Percentiles rank a stretch among this genome's conserved stretches.
These are phyloP conservation scores for Leptographium galeiforme DNA, from an alignment of 2,329 filamentous ascomycete genomes.

Conservation along the genomic window DNA sequence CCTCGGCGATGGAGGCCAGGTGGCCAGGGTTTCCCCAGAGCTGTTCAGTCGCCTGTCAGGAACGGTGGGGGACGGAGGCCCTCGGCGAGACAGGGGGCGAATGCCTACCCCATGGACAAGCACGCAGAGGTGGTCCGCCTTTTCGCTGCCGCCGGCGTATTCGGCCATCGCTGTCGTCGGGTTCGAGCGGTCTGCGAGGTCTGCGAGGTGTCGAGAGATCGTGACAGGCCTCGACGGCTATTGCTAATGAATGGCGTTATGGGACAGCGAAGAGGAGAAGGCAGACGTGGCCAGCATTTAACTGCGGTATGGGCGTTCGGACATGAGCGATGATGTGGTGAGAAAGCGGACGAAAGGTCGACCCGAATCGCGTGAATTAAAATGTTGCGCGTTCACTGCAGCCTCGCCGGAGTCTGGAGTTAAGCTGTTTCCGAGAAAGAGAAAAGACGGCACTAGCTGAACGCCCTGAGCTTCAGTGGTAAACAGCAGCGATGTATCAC, in stretches of 20 bases:
- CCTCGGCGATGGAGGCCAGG: slow-evolving; percentile 53
- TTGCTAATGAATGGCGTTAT: too few relatives aligned
- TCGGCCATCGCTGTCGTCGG: slow-evolving; percentile 21
- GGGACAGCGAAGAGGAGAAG: too few relatives aligned
- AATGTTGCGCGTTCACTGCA: not conserved
- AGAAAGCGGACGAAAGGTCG: not conserved
- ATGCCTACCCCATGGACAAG: slow-evolving; percentile 61
- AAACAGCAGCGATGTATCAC: too few relatives aligned
- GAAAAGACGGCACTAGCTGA: too few relatives aligned
- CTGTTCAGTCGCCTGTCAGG: slow-evolving; percentile 19
- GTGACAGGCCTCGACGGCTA: too few relatives aligned
- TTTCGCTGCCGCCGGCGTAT: slow-evolving; percentile 34
- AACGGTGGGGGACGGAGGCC: not conserved
- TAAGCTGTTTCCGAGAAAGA: not conserved
- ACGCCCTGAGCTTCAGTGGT: too few relatives aligned
- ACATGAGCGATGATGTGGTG: not conserved
- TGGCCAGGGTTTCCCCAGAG: slow-evolving; percentile 72
- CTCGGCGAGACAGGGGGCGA: not conserved
- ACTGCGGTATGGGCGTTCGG: not conserved
- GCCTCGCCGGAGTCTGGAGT: not conserved
- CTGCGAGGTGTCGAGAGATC: too few relatives aligned
- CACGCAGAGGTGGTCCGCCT: slow-evolving; percentile 61
- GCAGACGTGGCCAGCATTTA: not conserved
- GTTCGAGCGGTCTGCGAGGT: too few relatives aligned
- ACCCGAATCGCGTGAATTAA: not conserved